These are phyloP conservation scores for Cucurbita ficifolia DNA, from an alignment of 306 rosid species.

Conservation along the genomic window DNA sequence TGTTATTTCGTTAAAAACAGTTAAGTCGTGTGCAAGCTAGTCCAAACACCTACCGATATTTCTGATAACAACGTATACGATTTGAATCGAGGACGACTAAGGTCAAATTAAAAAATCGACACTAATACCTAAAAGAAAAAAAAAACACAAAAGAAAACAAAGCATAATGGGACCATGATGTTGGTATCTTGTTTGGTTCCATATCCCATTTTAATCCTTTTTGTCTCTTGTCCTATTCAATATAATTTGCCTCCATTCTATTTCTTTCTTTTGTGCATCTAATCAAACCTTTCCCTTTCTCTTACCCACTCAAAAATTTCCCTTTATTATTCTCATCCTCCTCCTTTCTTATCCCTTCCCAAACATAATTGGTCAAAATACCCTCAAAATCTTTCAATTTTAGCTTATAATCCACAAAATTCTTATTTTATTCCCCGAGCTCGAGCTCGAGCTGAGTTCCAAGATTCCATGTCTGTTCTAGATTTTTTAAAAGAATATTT, in stretches of 20 bases:
- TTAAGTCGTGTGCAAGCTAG: neutral
- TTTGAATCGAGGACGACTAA: neutral
- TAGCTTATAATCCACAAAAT: slow-evolving; percentile 2
- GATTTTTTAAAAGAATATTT: too few species aligned
- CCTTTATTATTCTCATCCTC: neutral
- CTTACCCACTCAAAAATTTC: neutral
- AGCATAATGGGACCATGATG: slow-evolving; percentile 38
- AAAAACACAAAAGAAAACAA: slow-evolving; percentile 12
- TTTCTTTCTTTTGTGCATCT: neutral
- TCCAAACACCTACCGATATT: neutral
- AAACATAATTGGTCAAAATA: neutral
- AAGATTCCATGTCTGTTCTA: neutral
- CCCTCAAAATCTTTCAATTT: neutral
- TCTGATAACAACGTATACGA: neutral
- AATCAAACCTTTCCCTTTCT: neutral
- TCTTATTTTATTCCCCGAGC: neutral
- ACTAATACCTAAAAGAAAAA: neutral
- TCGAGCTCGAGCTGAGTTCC: neutral
- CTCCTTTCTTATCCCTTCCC: neutral
- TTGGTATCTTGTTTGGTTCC: slow-evolving; percentile 30
- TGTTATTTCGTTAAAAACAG: neutral
- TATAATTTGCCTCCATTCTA: neutral
- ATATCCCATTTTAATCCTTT: slow-evolving; percentile 22
- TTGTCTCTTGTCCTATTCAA: slow-evolving; percentile 22
- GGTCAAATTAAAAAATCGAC: neutral